Percentiles rank a stretch among this genome's conserved stretches.
These are phyloP conservation scores for Silene conica DNA, from an alignment of 148 eudicot genomes.

Conservation along the genomic window DNA sequence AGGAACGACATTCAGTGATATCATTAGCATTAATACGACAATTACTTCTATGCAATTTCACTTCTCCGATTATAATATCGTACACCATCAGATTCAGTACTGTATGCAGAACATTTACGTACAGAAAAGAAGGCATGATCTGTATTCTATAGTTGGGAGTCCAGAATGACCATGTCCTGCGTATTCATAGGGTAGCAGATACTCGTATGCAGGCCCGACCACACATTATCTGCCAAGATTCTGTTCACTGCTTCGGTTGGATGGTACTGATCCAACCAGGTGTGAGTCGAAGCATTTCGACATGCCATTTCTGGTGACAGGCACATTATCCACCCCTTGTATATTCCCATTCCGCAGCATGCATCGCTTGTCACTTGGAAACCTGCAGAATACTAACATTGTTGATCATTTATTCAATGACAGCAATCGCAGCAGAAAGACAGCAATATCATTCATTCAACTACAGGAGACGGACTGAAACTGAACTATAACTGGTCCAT, in stretches of 20 bases:
- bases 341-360: conserved; percentile 84
- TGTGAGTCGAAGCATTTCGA: conserved; percentile 60
- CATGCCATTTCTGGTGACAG: conserved; percentile 84
- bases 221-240: conserved; percentile 75
- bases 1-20: conserved; percentile 72
- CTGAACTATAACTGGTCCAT: too few relatives aligned
- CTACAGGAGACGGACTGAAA: neutral
- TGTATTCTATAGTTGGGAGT: conserved; percentile 3
- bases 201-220: conserved; percentile 67
- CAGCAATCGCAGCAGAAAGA: too few relatives aligned
- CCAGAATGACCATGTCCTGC: conserved; percentile 48
- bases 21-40: too few relatives aligned
- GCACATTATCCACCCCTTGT: conserved; percentile 75
- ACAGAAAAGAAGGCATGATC: too few relatives aligned
- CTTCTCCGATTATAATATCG: too few relatives aligned
- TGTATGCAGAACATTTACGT: too few relatives aligned
- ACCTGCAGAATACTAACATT: conserved; percentile 36
- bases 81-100: too few relatives aligned
- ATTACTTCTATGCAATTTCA: too few relatives aligned
- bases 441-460: neutral
- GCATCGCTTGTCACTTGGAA: conserved; percentile 59
- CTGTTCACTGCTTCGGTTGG: conserved; percentile 76
- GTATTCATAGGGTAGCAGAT: conserved; percentile 86
- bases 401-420: neutral
- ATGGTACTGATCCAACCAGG: conserved; percentile 98